These are phyloP conservation scores for Pyricularia sp. DNA, from an alignment of 2,329 filamentous ascomycete species.

Conservation along the genomic window DNA sequence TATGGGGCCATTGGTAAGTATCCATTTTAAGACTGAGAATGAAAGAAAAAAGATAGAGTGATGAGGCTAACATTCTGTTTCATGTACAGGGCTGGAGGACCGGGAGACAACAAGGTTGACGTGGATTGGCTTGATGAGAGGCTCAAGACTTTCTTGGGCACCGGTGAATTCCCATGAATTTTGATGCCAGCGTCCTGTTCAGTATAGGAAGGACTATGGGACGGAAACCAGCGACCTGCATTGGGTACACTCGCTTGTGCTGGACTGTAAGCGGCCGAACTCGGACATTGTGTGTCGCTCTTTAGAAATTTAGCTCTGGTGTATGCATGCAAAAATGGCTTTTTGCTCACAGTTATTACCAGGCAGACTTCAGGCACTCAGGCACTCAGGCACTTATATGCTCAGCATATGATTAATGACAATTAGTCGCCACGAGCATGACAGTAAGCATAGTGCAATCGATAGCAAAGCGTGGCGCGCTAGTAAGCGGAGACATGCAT, in stretches of 20 bases:
- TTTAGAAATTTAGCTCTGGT: background rate
- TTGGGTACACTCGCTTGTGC: too few species aligned
- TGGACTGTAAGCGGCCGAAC: too few species aligned
- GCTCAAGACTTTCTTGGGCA: background rate
- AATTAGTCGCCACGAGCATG: background rate
- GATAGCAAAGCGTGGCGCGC: background rate
- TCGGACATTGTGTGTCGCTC: too few species aligned
- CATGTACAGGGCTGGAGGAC: background rate
- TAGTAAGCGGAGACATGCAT: background rate
- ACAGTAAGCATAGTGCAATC: background rate
- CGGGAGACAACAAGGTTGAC: background rate
- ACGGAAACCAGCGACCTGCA: too few species aligned
- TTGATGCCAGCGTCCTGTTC: too few species aligned
- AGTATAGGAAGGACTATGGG: too few species aligned
- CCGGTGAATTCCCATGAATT: background rate
- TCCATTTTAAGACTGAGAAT: background rate
- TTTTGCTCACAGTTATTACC: too few species aligned
- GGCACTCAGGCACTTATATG: background rate
- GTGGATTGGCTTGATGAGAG: background rate
- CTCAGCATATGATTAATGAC: background rate
- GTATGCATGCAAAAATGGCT: background rate
- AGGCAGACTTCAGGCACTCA: background rate
- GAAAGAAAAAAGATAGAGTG: fast-evolving
- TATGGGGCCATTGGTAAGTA: background rate
- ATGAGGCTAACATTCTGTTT: background rate